Base-by-base conservation (phyloP, 2,329 filamentous ascomycete species). In the Dothideomycetes sp. region DNA sequence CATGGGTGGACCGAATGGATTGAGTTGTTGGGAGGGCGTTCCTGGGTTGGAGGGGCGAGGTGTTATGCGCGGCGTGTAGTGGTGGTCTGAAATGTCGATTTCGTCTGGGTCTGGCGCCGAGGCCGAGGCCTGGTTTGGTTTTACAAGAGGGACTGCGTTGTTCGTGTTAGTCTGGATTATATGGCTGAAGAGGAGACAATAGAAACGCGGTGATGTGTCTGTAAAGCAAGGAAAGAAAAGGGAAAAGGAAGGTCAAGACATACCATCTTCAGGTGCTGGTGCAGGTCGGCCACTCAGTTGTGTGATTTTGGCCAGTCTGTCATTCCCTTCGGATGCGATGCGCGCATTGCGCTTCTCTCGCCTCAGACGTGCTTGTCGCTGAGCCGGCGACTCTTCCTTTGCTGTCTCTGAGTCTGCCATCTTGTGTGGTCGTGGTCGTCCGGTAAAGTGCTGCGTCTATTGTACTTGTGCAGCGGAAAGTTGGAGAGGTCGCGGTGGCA, bases 301-400 rank as follows among this genome's bases (percentile, higher is more conserved):
- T 10, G 80, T 84, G 58, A 91, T 91, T 59, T 74, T 81, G 52
- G 83, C 79, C 45, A 91, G 63, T 45, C 84, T 68, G 30, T 77
- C 72, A 14, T 77, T 74, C 42, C 81, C 84, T 44, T 80, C 78
- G 36, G 79, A 76, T 52, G 73, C 75, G 61, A 88, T 78, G 68
- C 88, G 89, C 42, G 82, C 83, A 58, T 86, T 80, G 36, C 84
- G 74, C 30, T 82, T 77, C 59, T 88, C 83, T 59, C 86, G 84
- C 50, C 84, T 80, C 42, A 85, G 68, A 34, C 83, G 77, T 29
- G 80, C 79, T 60, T 85, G 79, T 42, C 60, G 52, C 51, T 71
- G 68, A 9, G 60, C 62, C 2, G 65, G 59, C 5, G 65, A 63
- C 43, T 63, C 63, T 31, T 49, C 49, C 33, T 52, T 49, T 19